Evolutionary conservation across 306 rosid species (phyloP).

Genomic region (cucumber (Cucumis sativus)): Cucumber_9930_V3 NC_026659.2:1337001-1337500

Average conservation of each 20-base stretch:
- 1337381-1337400: slow-evolving; percentile 9
- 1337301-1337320: not conserved
- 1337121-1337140: slow-evolving; percentile 62
- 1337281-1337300: slow-evolving; percentile 34
- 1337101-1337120: slow-evolving; percentile 36
- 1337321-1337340: slow-evolving; percentile 11
- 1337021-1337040: slow-evolving; percentile 77
- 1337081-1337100: slow-evolving; percentile 66
- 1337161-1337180: slow-evolving; percentile 60
- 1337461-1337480: slow-evolving; percentile 62
- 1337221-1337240: slow-evolving; percentile 25
- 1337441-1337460: slow-evolving; percentile 18
- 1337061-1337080: slow-evolving; percentile 38
- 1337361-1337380: not conserved
- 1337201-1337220: slow-evolving; percentile 24
- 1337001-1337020: slow-evolving; percentile 48
- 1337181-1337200: slow-evolving; percentile 57
- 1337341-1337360: slow-evolving; percentile 18
- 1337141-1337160: slow-evolving; percentile 44
- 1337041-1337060: slow-evolving; percentile 42
- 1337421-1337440: slow-evolving; percentile 13
- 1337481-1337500: slow-evolving; percentile 53
- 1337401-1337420: slow-evolving; percentile 11
- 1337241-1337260: slow-evolving; percentile 31
- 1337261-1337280: slow-evolving; percentile 22